Conservation (phyloP, 148 eudicot genomes). For the Rhododendron williamsianum region DNA sequence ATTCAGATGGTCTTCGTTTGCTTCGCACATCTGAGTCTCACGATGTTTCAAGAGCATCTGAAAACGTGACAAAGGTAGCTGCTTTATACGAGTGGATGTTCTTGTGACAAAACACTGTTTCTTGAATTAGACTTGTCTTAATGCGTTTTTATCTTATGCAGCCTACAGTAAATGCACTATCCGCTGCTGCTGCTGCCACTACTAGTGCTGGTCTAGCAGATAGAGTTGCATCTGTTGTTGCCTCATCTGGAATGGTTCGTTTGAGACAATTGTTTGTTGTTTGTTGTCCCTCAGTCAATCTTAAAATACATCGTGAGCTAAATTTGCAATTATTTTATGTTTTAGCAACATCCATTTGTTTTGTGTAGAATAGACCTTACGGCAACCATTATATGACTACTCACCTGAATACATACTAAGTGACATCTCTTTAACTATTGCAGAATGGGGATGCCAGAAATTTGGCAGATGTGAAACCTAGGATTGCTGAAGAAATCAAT, state of each 20-base stretch:
- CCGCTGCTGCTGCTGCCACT: slow-evolving; percentile 46
- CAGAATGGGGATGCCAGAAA: slow-evolving; percentile 68
- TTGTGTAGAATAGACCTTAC: slow-evolving; percentile 3
- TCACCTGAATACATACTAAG: background rate
- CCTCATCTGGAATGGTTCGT: slow-evolving; percentile 58
- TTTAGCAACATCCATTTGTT: background rate
- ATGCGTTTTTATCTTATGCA: slow-evolving; percentile 25
- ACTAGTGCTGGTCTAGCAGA: slow-evolving; percentile 55
- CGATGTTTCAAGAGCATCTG: slow-evolving; percentile 62
- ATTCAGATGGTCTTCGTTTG: slow-evolving; percentile 55
- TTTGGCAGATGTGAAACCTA: slow-evolving; percentile 54
- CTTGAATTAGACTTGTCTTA: slow-evolving; percentile 1
- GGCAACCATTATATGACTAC: background rate
- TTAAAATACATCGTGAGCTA: background rate
- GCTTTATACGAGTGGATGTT: background rate
- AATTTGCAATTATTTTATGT: background rate
- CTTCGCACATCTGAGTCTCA: slow-evolving; percentile 56
- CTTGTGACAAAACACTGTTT: too few species aligned
- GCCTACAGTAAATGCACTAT: slow-evolving; percentile 55
- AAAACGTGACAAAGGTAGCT: slow-evolving; percentile 53
- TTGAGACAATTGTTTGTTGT: background rate
- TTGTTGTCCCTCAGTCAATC: background rate
- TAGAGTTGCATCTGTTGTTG: slow-evolving; percentile 44
- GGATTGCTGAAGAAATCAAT: slow-evolving; percentile 51
- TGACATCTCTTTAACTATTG: slow-evolving; percentile 15